These are phyloP conservation scores for Lanmaoa pseudosensibilis DNA, from an alignment of 768 basidiomycete genomes.

Conservation along the genomic window DNA sequence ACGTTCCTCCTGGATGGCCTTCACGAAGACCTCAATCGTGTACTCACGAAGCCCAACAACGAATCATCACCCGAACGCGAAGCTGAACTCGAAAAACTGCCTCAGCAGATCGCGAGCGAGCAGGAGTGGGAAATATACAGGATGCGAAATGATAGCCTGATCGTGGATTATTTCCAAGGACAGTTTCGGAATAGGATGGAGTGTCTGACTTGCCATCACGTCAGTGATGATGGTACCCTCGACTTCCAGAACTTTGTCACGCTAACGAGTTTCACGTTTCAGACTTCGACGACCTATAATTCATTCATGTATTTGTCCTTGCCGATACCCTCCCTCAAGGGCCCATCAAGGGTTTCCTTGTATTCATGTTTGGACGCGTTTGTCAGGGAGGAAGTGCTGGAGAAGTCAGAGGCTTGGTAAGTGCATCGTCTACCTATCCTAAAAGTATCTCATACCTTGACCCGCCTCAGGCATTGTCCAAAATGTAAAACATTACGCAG, in stretches of 20 bases:
- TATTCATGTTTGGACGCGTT: conserved; percentile 86
- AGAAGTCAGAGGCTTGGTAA: conserved; percentile 93
- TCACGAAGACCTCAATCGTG: conserved; percentile 84
- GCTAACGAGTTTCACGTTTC: conserved; percentile 11
- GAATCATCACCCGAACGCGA: conserved; percentile 77
- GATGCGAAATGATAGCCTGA: conserved; percentile 86
- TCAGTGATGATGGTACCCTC: conserved; percentile 34
- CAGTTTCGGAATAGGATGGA: conserved; percentile 90
- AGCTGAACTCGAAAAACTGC: conserved; percentile 82
- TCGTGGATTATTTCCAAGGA: conserved; percentile 97
- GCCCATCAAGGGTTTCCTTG: conserved; percentile 61
- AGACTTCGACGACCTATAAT: conserved; percentile 98
- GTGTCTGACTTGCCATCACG: conserved; percentile 89
- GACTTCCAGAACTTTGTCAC: conserved; percentile 2
- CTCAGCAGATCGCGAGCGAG: conserved; percentile 85
- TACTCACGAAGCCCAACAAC: conserved; percentile 68
- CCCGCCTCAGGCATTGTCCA: conserved; percentile 81
- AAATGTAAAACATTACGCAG: conserved; percentile 86
- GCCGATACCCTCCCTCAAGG: conserved; percentile 73
- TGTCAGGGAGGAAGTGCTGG: conserved; percentile 86
- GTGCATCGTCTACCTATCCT: conserved; percentile 17
- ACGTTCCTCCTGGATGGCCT: conserved; percentile 91
- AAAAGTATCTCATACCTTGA: background rate
- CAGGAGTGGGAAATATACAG: conserved; percentile 92
- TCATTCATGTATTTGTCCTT: conserved; percentile 93